phyloP scores from a whole-genome alignment of 805 yeast genomes.

The Candida ascalaphidarum region DNA sequence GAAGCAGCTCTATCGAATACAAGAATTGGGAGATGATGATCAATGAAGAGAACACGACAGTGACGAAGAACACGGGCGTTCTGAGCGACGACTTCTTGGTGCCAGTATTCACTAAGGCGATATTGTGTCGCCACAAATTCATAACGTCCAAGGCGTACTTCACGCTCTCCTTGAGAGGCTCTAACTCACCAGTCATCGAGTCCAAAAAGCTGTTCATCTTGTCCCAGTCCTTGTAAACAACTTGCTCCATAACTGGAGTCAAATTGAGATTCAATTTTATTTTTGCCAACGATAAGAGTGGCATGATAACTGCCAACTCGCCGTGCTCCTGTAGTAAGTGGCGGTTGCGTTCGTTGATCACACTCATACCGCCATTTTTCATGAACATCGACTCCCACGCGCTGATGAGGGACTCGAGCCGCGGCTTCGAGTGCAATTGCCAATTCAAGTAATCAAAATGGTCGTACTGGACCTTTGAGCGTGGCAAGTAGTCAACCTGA shows the following conservation, averaged over 20 bases:
- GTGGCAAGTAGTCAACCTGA: slow-evolving; percentile 37
- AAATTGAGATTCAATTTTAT: slow-evolving; percentile 55
- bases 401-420: slow-evolving; percentile 46
- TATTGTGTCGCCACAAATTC: slow-evolving; percentile 64
- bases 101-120: slow-evolving; percentile 55
- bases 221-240: slow-evolving; percentile 62
- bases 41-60: slow-evolving; percentile 58
- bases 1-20: slow-evolving; percentile 42
- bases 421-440: slow-evolving; percentile 57
- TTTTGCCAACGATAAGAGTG: slow-evolving; percentile 58
- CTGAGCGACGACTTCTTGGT: slow-evolving; percentile 60
- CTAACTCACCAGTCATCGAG: slow-evolving; percentile 41
- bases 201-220: slow-evolving; percentile 51
- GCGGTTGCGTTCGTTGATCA: slow-evolving; percentile 42
- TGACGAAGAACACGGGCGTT: slow-evolving; percentile 69
- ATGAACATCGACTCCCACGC: slow-evolving; percentile 62
- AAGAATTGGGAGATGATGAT: slow-evolving; percentile 58
- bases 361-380: slow-evolving; percentile 54
- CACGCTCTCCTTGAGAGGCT: slow-evolving; percentile 57
- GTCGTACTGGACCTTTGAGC: slow-evolving; percentile 22
- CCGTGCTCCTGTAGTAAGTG: slow-evolving; percentile 44
- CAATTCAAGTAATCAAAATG: slow-evolving; percentile 48
- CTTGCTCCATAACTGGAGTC: slow-evolving; percentile 51
- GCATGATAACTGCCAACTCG: slow-evolving; percentile 56
- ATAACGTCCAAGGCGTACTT: slow-evolving; percentile 50